A percentile compares a stretch with the other conserved stretches of the same genome.
Conservation (phyloP, 495 filamentous ascomycete genomes). For the Daldinia grandis region DNA sequence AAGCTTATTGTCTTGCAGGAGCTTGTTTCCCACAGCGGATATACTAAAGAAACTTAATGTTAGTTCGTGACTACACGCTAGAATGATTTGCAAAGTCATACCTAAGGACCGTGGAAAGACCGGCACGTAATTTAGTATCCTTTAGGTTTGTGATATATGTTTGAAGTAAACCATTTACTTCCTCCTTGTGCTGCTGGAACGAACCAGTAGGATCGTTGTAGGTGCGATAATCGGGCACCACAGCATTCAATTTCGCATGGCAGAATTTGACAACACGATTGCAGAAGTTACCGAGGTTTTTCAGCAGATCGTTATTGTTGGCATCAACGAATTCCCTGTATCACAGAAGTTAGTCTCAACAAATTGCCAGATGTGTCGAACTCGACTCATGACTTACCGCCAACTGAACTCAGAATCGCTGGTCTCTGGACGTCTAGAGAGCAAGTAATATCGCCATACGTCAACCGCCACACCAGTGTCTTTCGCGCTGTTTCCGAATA, state of each 20-base stretch:
- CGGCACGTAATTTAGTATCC: slow-evolving; percentile 77
- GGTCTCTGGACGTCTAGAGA: slow-evolving; percentile 87
- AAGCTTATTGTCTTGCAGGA: slow-evolving; percentile 82
- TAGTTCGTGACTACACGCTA: not conserved
- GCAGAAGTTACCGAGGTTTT: slow-evolving; percentile 92
- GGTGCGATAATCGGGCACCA: slow-evolving; percentile 71
- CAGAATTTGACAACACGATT: slow-evolving; percentile 94
- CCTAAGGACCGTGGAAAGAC: slow-evolving; percentile 69
- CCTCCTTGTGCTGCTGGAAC: slow-evolving; percentile 55
- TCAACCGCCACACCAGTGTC: slow-evolving; percentile 87
- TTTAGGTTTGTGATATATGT: slow-evolving; percentile 79
- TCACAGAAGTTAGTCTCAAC: slow-evolving; percentile 7
- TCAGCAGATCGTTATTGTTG: slow-evolving; percentile 91
- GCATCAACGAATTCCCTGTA: slow-evolving; percentile 73
- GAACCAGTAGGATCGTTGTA: slow-evolving; percentile 61
- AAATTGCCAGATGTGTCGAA: not conserved
- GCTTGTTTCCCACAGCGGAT: slow-evolving; percentile 78
- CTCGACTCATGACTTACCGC: slow-evolving; percentile 48
- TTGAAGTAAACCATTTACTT: slow-evolving; percentile 68
- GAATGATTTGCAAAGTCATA: not conserved
- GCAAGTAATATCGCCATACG: slow-evolving; percentile 93
- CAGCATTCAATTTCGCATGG: slow-evolving; percentile 73
- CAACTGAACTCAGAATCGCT: slow-evolving; percentile 91
- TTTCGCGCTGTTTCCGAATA: slow-evolving; percentile 88
- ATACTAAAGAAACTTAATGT: slow-evolving; percentile 47